These are phyloP conservation scores for Leishmania guyanensis DNA, from an alignment of 208 protist genomes.

Conservation along the genomic window DNA sequence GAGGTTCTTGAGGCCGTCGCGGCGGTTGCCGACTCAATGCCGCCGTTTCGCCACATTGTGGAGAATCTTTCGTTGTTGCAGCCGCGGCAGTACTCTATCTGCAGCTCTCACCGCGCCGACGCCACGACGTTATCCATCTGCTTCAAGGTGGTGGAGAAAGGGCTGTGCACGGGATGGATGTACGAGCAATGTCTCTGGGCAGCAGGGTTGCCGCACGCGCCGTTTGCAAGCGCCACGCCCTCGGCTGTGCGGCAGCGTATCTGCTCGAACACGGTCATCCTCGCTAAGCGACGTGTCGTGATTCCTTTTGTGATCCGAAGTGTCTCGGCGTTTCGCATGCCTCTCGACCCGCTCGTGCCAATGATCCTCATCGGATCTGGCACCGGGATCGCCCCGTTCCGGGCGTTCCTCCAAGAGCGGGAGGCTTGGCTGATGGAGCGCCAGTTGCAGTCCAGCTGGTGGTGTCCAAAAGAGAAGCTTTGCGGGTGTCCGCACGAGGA, in stretches of 20 bases:
- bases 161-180: constrained; percentile 67
- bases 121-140: constrained; percentile 70
- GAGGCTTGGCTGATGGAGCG: constrained; percentile 37
- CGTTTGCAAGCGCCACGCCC: neutral
- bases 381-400: constrained; percentile 85
- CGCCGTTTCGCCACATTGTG: constrained; percentile 59
- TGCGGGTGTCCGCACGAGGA: constrained; percentile 19
- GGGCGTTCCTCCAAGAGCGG: constrained; percentile 85
- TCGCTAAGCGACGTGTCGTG: constrained; percentile 26
- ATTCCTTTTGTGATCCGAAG: constrained; percentile 42
- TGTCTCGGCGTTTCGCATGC: constrained; percentile 63
- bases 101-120: constrained; percentile 55
- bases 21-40: neutral
- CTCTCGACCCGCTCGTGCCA: constrained; percentile 46
- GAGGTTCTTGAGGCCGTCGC: constrained; percentile 40
- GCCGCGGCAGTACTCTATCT: constrained; percentile 93
- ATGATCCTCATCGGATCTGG: constrained; percentile 89
- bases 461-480: constrained; percentile 6
- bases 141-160: constrained; percentile 77
- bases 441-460: constrained; percentile 10
- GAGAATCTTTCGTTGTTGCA: constrained; percentile 73
- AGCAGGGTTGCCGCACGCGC: constrained; percentile 7
- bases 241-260: constrained; percentile 1
- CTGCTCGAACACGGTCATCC: constrained; percentile 5
- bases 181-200: constrained; percentile 48